Evolutionary conservation across 2,329 filamentous ascomycete species (phyloP).

Genomic region (Aureobasidium zeae): DNA sequence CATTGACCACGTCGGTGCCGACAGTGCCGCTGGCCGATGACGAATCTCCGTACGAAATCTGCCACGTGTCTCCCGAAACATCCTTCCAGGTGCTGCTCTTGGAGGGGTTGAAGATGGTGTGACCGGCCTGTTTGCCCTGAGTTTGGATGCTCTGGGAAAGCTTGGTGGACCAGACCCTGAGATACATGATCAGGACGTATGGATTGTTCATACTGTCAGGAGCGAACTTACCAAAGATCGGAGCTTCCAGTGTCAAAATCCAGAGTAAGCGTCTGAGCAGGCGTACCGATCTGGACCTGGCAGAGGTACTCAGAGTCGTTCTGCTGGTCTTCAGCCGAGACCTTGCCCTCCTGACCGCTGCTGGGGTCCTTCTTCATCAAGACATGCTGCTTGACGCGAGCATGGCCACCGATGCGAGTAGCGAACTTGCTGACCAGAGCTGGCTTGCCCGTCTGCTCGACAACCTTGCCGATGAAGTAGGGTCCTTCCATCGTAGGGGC

Average conservation of each 20-base stretch:
- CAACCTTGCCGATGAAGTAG: constrained; percentile 44
- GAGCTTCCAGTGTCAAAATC: constrained; percentile 65
- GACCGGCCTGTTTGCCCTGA: constrained; percentile 30
- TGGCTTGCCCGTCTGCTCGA: constrained; percentile 40
- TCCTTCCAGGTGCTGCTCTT: constrained; percentile 53
- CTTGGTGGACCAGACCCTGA: constrained; percentile 24
- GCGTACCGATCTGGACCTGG: constrained; percentile 55
- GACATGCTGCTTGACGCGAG: constrained; percentile 36
- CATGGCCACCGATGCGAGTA: constrained; percentile 38
- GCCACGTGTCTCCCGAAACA: constrained; percentile 45
- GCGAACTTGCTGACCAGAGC: constrained; percentile 25
- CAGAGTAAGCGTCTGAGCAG: constrained; percentile 49
- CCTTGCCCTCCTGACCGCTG: constrained; percentile 22
- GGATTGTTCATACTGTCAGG: no score
- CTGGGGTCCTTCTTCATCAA: constrained; percentile 38
- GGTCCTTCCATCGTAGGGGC: constrained; percentile 54
- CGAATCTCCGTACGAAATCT: constrained; percentile 59
- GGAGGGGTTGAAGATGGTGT: constrained; percentile 50
- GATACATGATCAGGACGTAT: not conserved
- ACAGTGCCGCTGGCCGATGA: constrained; percentile 58
- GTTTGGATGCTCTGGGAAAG: constrained; percentile 21
- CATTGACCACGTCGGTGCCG: constrained; percentile 51
- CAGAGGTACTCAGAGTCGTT: constrained; percentile 59
- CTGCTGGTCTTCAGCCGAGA: constrained; percentile 48
- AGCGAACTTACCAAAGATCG: constrained; percentile 48